A percentile compares a stretch with the other conserved stretches of the same genome.
These are phyloP conservation scores for Parietaria judaica DNA, from an alignment of 306 rosid genomes.

Conservation along the genomic window DNA sequence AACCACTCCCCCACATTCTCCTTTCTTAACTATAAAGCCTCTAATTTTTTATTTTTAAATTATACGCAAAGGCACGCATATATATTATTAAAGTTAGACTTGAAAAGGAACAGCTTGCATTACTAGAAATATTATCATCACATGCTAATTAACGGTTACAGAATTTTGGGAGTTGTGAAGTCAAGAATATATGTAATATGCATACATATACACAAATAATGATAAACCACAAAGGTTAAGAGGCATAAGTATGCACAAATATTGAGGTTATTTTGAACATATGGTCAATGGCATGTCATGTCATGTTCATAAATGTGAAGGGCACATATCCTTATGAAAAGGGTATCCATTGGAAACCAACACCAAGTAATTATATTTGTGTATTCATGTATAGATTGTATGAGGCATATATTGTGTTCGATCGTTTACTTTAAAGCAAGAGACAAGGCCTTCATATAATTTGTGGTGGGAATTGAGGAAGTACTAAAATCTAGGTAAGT, in stretches of 20 bases:
- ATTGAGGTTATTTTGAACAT: too few relatives aligned
- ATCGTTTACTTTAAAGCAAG: not conserved
- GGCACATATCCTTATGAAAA: too few relatives aligned
- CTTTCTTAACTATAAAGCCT: constrained; percentile 6
- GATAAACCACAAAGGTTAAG: too few relatives aligned
- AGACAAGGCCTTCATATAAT: constrained; percentile 22
- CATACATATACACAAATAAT: not conserved
- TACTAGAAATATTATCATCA: not conserved
- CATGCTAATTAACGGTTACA: constrained; percentile 7
- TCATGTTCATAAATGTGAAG: not conserved
- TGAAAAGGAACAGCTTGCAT: too few relatives aligned
- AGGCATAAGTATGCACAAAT: too few relatives aligned
- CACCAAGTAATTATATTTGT: not conserved
- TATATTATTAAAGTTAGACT: too few relatives aligned
- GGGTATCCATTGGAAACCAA: too few relatives aligned
- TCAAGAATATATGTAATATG: not conserved
- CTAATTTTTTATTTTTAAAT: too few relatives aligned
- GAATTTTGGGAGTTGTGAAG: constrained; percentile 2
- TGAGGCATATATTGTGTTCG: not conserved
- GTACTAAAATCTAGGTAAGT: constrained; percentile 30
- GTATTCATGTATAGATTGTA: not conserved
- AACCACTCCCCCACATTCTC: constrained; percentile 28
- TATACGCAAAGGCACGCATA: too few relatives aligned
- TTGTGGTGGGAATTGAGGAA: constrained; percentile 31
- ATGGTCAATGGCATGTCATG: not conserved